Conservation (phyloP, 495 filamentous ascomycete species). For the Sabuloglossum arenarium region DNA sequence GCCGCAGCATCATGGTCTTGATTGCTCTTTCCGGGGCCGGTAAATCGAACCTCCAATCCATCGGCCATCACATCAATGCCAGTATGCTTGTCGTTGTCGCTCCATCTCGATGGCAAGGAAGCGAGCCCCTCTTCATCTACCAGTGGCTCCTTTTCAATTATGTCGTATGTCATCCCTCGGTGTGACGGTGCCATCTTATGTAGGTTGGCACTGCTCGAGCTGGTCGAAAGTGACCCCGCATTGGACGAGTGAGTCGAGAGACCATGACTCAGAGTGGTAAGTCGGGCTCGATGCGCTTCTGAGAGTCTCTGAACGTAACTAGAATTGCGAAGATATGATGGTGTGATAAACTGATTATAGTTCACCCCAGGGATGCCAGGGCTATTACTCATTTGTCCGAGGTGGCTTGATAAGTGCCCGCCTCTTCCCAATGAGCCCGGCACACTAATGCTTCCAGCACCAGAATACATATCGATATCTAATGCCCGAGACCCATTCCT, state of each 20-base stretch:
- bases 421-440: constrained; percentile 21
- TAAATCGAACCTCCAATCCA: constrained; percentile 62
- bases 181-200: constrained; percentile 52
- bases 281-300: constrained; percentile 40
- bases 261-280: constrained; percentile 20
- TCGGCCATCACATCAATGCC: constrained; percentile 54
- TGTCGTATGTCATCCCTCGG: constrained; percentile 63
- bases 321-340: constrained; percentile 64
- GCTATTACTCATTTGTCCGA: background rate
- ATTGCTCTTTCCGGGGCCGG: constrained; percentile 33
- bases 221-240: constrained; percentile 34
- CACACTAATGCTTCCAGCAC: constrained; percentile 9
- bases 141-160: constrained; percentile 57
- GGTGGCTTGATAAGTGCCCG: constrained; percentile 11
- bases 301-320: constrained; percentile 55
- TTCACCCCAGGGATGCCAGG: background rate
- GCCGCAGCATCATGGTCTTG: constrained; percentile 65
- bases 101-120: constrained; percentile 70
- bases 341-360: constrained; percentile 36
- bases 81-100: constrained; percentile 48
- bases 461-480: constrained; percentile 18
- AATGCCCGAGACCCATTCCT: constrained; percentile 17
- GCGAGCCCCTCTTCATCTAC: constrained; percentile 28
- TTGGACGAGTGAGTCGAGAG: constrained; percentile 15
- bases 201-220: constrained; percentile 39